Base-by-base conservation (phyloP, 805 yeast genomes). In the Pichia californica region DNA sequence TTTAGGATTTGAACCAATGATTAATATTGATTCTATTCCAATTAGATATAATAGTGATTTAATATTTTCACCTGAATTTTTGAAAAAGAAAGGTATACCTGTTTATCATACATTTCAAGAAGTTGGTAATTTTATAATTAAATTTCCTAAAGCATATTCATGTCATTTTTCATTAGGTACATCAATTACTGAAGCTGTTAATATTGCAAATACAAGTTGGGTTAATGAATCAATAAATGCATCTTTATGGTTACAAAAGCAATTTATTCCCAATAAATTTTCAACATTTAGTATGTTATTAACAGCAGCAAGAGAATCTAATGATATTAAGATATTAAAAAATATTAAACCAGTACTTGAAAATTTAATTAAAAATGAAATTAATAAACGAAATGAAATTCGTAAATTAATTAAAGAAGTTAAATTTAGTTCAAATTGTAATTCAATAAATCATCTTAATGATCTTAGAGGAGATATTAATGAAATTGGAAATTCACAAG, bases 201-300 rank as follows among this genome's bases (percentile, higher is more conserved):
- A 71, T 43, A 73, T 81, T 64, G 83, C 84, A 1, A 69, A 83
- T 1, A 50, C 57, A 10, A 59, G 68, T 8, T 83, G 89, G 88
- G 52, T 82, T 10, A 59, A 66, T 4, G 58, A 67, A 41, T 73
- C 78, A 0, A 16, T 66, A 2, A 75, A 71, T 28, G 77, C 77
- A 0, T 76, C 73, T 31, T 52, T 59, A 26, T 80, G 83, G 83
- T 52, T 77, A 14, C 46, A 57, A 4, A 62, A 65, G 16, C 78
- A 77, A 46, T 61, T 66, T 0, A 51, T 76, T 1, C 35, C 77
- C 3, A 84, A 87, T 0, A 66, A 65, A 34, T 73, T 83, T 40
- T 76, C 82, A 44, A 59, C 66, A 6, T 69, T 71, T 51, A 70
- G 70, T 45, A 56, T 81, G 21, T 52, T 81, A 11, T 48, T 69